Evolutionary conservation across 2,329 filamentous ascomycete species (phyloP).

Genomic region (Ustilaginoidea virens): DNA sequence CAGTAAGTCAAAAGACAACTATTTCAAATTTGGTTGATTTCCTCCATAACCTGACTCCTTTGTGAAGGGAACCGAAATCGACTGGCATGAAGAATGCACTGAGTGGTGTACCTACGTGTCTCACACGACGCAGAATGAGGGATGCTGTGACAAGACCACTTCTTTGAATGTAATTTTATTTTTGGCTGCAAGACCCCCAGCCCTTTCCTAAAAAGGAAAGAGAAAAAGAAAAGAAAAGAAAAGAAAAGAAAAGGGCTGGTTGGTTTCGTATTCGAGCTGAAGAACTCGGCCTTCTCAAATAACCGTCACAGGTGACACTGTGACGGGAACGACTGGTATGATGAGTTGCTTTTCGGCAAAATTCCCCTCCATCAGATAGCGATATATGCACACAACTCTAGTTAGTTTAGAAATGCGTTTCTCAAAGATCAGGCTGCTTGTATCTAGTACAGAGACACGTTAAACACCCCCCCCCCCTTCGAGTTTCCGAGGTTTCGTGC

Average conservation of each 20-base stretch:
- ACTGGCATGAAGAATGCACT: neutral
- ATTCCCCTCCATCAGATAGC: slow-evolving; percentile 3
- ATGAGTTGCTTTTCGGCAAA: slow-evolving; percentile 1
- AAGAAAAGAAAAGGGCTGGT: too few species aligned
- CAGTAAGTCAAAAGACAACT: slow-evolving; percentile 6
- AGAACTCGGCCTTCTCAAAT: neutral
- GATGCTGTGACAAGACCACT: slow-evolving; percentile 5
- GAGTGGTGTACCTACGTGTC: slow-evolving; percentile 2
- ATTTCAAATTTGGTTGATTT: neutral
- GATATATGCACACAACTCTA: slow-evolving; percentile 3
- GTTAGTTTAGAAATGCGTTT: too few species aligned
- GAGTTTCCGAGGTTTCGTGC: too few species aligned
- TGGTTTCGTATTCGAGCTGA: too few species aligned
- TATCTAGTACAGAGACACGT: too few species aligned
- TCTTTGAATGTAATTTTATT: neutral
- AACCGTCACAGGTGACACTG: slow-evolving; percentile 1
- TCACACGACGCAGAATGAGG: slow-evolving; percentile 5
- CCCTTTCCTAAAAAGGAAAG: too few species aligned
- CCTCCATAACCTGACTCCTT: neutral
- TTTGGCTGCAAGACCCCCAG: too few species aligned
- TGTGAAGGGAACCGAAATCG: slow-evolving; percentile 2
- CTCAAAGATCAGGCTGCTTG: too few species aligned
- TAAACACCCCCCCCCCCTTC: too few species aligned
- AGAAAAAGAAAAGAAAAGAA: too few species aligned
- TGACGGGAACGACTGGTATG: slow-evolving; percentile 3